Conservation (phyloP, 495 filamentous ascomycete species). For the Penicillium antarcticum region DNA sequence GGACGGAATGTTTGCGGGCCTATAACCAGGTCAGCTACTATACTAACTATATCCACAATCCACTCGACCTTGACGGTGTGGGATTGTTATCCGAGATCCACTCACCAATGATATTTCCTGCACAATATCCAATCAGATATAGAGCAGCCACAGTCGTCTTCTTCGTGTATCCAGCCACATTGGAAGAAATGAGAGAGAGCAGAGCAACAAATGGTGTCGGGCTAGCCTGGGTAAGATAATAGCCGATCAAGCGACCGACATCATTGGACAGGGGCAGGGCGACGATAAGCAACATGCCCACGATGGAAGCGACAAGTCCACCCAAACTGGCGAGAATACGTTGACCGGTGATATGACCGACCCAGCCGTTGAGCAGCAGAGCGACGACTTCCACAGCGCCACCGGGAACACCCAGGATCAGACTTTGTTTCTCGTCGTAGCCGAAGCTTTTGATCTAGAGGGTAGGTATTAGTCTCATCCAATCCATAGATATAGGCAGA, state of each 20-base stretch:
- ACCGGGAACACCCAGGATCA: constrained; percentile 64
- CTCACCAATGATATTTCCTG: constrained; percentile 41
- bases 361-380: constrained; percentile 55
- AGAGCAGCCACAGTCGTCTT: constrained; percentile 70
- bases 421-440: constrained; percentile 54
- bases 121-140: constrained; percentile 65
- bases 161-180: constrained; percentile 72
- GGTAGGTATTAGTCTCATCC: not conserved
- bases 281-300: constrained; percentile 65
- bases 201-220: constrained; percentile 48
- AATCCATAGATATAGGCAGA: not conserved
- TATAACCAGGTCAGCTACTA: constrained; percentile 11
- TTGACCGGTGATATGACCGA: constrained; percentile 56
- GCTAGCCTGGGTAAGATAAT: constrained; percentile 60
- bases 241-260: constrained; percentile 57
- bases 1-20: constrained; percentile 59
- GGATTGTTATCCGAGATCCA: constrained; percentile 8
- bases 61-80: not conserved
- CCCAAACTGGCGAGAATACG: constrained; percentile 48
- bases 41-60: not conserved
- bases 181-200: constrained; percentile 56
- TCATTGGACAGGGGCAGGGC: constrained; percentile 58
- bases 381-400: constrained; percentile 65
- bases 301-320: constrained; percentile 33
- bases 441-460: constrained; percentile 40